Percentiles rank a stretch among this genome's conserved stretches.
These are phyloP conservation scores for Leishmania gerbilli DNA, from an alignment of 208 protist species.

Conservation along the genomic window DNA sequence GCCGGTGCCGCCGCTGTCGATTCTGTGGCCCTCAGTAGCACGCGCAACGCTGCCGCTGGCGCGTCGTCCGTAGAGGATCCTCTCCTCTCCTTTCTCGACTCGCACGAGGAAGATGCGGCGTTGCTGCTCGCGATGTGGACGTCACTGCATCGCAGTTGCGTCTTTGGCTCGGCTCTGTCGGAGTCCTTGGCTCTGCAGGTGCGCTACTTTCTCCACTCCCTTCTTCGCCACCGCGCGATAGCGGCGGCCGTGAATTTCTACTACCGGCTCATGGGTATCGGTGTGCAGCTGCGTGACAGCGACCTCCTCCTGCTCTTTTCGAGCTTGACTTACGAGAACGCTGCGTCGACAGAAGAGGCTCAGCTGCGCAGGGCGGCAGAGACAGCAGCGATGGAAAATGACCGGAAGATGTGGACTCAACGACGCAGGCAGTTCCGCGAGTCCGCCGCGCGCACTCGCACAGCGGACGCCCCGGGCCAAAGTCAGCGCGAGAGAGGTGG, in stretches of 20 bases:
- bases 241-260: constrained; percentile 70
- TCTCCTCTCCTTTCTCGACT: constrained; percentile 65
- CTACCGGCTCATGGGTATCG: constrained; percentile 64
- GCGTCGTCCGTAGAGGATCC: constrained; percentile 30
- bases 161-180: constrained; percentile 74
- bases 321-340: constrained; percentile 80
- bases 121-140: constrained; percentile 85
- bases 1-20: not conserved
- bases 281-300: constrained; percentile 67
- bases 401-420: constrained; percentile 13
- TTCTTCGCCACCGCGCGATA: constrained; percentile 67
- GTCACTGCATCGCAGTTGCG: constrained; percentile 72
- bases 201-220: constrained; percentile 69
- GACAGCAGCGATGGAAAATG: constrained; percentile 26
- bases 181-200: constrained; percentile 65
- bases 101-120: constrained; percentile 70
- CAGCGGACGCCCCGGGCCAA: not conserved
- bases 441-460: not conserved
- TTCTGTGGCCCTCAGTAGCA: too few relatives aligned
- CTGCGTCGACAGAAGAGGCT: constrained; percentile 19
- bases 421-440: constrained; percentile 15
- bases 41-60: not conserved
- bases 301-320: constrained; percentile 72
- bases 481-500: not conserved
- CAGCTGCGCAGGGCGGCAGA: constrained; percentile 27